Conservation (phyloP, 768 basidiomycete species). For the Pluteus cervinus region DNA sequence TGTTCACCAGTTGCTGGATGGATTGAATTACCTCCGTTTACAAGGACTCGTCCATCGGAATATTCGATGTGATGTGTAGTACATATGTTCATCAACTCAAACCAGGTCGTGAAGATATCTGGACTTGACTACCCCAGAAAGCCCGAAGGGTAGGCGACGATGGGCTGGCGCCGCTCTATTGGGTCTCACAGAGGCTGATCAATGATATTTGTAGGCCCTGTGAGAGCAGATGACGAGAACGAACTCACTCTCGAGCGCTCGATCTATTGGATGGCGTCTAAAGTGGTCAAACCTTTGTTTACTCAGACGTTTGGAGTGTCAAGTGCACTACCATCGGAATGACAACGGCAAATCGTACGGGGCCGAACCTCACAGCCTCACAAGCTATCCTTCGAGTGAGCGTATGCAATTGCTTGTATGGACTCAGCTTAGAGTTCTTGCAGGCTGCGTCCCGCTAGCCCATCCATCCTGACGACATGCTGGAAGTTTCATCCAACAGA, state of each 20-base stretch:
- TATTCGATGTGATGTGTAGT: too few relatives aligned
- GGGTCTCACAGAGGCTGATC: too few relatives aligned
- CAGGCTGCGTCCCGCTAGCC: too few relatives aligned
- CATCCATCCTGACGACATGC: too few relatives aligned
- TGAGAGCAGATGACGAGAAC: too few relatives aligned
- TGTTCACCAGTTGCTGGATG: constrained; percentile 85
- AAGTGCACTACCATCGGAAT: constrained; percentile 95
- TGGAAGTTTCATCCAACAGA: too few relatives aligned
- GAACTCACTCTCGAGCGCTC: constrained; percentile 97
- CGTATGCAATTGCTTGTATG: too few relatives aligned
- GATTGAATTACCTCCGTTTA: constrained; percentile 86
- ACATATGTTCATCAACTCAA: too few relatives aligned
- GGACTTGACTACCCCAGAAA: constrained; percentile 3
- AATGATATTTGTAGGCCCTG: too few relatives aligned
- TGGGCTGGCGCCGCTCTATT: too few relatives aligned
- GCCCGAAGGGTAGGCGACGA: too few relatives aligned
- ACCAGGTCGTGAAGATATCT: constrained; percentile 9
- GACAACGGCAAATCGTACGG: constrained; percentile 94
- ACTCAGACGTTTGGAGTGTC: constrained; percentile 96
- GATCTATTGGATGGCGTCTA: constrained; percentile 99
- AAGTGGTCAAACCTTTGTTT: constrained; percentile 94
- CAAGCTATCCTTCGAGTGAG: constrained; percentile 95
- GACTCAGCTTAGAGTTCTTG: too few relatives aligned
- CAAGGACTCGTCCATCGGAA: constrained; percentile 95
- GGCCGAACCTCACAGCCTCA: constrained; percentile 96